Percentiles rank a stretch among this genome's conserved stretches.
These are phyloP conservation scores for Xylaria flabelliformis DNA, from an alignment of 495 filamentous ascomycete genomes.

Conservation along the genomic window DNA sequence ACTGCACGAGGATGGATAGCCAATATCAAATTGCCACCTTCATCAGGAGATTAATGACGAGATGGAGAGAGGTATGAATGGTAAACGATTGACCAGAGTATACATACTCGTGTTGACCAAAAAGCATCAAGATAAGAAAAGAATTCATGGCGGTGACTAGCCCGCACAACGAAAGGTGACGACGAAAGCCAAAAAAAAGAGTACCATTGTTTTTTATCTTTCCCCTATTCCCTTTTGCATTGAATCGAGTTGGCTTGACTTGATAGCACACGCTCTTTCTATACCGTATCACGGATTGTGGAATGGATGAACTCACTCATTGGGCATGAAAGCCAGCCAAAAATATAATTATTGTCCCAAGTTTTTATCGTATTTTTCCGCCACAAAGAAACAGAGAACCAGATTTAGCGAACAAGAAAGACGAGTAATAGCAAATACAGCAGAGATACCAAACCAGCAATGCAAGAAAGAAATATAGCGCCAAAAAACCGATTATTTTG, in stretches of 20 bases:
- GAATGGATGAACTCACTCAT: neutral
- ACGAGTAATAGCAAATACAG: neutral
- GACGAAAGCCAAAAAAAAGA: neutral
- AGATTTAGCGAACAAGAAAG: neutral
- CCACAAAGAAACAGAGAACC: neutral
- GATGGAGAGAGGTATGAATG: neutral
- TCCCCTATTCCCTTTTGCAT: neutral
- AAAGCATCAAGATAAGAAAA: neutral
- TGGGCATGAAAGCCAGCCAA: neutral
- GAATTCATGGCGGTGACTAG: neutral
- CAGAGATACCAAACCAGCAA: neutral
- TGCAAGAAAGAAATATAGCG: neutral
- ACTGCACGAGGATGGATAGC: neutral
- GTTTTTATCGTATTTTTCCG: neutral
- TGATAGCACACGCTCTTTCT: neutral
- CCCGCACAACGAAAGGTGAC: neutral
- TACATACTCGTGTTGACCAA: conserved; percentile 10
- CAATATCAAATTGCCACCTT: conserved; percentile 6
- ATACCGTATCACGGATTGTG: neutral
- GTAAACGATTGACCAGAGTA: neutral
- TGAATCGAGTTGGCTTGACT: neutral
- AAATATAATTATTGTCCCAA: neutral
- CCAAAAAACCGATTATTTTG: neutral
- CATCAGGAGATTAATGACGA: too few relatives aligned
- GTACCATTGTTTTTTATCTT: neutral